phyloP scores from a whole-genome alignment of 345 rosid species.

The Jatropha curcas region DNA sequence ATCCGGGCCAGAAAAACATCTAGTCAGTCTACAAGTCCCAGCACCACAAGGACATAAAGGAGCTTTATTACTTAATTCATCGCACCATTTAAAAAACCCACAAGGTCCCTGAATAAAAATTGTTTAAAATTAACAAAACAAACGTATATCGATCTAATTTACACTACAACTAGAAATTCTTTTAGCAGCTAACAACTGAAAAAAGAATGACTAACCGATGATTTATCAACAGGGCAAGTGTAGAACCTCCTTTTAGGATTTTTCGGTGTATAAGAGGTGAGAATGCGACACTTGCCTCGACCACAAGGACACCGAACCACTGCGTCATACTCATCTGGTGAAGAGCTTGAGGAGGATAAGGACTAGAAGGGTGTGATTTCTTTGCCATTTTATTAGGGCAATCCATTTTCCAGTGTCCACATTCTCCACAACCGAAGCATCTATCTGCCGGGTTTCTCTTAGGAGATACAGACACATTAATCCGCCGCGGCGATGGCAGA shows the following conservation, averaged over 20 bases:
- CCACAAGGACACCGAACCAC: conserved; percentile 22
- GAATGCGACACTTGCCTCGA: conserved; percentile 8
- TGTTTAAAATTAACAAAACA: neutral
- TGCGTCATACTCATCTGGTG: neutral
- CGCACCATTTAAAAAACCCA: conserved; percentile 17
- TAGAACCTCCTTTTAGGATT: conserved; percentile 23
- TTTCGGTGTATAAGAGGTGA: neutral
- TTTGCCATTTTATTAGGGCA: conserved; percentile 16
- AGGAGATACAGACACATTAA: neutral
- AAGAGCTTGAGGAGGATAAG: neutral
- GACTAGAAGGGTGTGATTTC: neutral
- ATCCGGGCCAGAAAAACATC: neutral
- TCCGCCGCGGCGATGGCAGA: neutral
- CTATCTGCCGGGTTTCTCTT: neutral
- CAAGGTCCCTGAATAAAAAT: neutral
- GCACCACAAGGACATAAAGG: conserved; percentile 31
- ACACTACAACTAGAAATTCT: too few species aligned
- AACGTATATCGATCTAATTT: neutral
- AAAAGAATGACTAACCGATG: neutral
- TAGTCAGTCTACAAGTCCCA: conserved; percentile 7
- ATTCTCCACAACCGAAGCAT: conserved; percentile 11
- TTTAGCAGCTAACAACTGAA: neutral
- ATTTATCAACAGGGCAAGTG: conserved; percentile 8
- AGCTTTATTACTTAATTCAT: neutral
- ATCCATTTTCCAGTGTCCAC: conserved; percentile 24